These are phyloP conservation scores for Xylaria cubensis DNA, from an alignment of 495 filamentous ascomycete genomes.

Conservation along the genomic window DNA sequence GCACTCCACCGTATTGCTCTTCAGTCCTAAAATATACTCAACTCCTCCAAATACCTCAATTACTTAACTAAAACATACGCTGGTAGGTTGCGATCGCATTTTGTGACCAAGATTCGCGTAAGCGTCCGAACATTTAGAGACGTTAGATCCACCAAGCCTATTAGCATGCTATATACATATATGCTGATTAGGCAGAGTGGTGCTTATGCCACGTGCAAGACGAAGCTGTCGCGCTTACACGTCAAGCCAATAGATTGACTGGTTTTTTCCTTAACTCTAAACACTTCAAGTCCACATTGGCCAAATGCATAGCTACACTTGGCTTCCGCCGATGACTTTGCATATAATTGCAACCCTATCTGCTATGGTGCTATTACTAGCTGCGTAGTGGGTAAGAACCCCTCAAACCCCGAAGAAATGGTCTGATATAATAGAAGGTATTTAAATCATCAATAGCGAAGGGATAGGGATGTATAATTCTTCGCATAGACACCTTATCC, in stretches of 20 bases:
- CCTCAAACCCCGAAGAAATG: neutral
- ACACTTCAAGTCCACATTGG: neutral
- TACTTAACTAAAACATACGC: neutral
- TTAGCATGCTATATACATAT: neutral
- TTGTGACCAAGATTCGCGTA: neutral
- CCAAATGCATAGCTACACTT: neutral
- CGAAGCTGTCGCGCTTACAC: neutral
- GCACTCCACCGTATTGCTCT: neutral
- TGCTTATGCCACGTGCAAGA: neutral
- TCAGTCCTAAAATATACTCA: neutral
- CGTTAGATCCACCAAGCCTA: neutral
- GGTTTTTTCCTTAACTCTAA: neutral
- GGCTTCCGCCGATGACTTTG: neutral
- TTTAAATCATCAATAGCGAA: neutral
- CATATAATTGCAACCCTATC: neutral
- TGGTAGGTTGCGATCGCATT: neutral
- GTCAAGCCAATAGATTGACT: neutral
- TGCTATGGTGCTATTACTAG: neutral
- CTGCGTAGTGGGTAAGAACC: neutral
- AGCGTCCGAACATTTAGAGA: neutral
- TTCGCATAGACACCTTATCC: neutral
- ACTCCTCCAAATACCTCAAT: neutral
- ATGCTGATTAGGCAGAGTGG: neutral
- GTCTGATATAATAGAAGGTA: neutral
- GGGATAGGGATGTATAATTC: neutral